Conservation (phyloP, 2,329 filamentous ascomycete genomes). For the Talaromyces sp. region DNA sequence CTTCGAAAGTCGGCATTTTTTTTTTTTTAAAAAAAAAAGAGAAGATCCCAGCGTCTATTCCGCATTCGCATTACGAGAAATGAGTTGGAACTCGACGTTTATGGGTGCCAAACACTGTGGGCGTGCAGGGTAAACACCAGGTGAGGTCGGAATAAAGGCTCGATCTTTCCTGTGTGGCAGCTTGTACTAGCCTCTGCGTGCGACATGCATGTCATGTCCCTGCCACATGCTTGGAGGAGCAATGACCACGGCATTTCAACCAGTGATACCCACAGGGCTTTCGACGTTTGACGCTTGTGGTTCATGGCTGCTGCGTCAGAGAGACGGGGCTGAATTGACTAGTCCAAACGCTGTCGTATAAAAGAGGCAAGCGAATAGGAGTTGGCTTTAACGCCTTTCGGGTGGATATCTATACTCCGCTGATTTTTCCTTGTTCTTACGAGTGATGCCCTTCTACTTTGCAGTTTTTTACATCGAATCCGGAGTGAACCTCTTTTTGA, state of each 20-base stretch:
- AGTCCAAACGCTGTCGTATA: background rate
- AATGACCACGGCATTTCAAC: background rate
- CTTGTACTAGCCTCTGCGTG: background rate
- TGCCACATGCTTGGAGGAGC: background rate
- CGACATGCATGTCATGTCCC: background rate
- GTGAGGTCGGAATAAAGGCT: background rate
- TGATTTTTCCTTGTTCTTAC: background rate
- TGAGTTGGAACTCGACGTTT: background rate
- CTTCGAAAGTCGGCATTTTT: background rate
- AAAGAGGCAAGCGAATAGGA: background rate
- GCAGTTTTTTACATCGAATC: background rate
- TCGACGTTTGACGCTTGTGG: no score
- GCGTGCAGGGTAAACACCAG: background rate
- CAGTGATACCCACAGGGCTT: background rate
- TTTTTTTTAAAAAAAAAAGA: background rate
- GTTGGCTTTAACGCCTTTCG: no score
- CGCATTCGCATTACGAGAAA: background rate
- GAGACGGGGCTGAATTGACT: no score
- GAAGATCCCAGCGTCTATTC: background rate
- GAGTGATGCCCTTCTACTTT: background rate
- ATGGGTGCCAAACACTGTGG: background rate
- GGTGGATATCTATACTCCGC: background rate
- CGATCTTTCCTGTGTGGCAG: background rate
- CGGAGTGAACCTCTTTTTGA: background rate
- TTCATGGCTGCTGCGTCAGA: no score